These are phyloP conservation scores for Amanita muscaria DNA, from an alignment of 768 basidiomycete genomes.

Conservation along the genomic window DNA sequence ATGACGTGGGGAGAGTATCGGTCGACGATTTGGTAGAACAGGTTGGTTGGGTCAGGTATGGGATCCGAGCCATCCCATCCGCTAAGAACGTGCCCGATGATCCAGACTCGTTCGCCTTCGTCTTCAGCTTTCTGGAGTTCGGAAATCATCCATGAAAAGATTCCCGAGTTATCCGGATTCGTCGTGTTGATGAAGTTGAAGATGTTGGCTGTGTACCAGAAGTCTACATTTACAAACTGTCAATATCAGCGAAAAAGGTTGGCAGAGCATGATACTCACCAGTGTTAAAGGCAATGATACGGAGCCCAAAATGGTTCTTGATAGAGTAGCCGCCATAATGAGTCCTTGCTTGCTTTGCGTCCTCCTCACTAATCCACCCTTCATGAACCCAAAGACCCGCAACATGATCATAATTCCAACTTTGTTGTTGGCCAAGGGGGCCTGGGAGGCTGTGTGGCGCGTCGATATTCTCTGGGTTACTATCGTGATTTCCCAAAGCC, in stretches of 20 bases:
- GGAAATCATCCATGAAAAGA: constrained; percentile 70
- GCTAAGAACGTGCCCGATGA: constrained; percentile 44
- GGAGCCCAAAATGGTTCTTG: constrained; percentile 51
- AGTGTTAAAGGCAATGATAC: constrained; percentile 72
- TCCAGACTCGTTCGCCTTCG: constrained; percentile 57
- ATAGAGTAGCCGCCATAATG: constrained; percentile 75
- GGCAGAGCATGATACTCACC: constrained; percentile 54
- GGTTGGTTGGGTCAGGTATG: constrained; percentile 53
- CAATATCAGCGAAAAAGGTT: neutral
- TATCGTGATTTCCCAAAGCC: constrained; percentile 72
- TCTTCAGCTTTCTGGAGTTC: constrained; percentile 77
- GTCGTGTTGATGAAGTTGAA: constrained; percentile 76
- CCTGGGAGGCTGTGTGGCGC: constrained; percentile 51
- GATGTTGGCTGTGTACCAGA: constrained; percentile 44
- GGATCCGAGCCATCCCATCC: constrained; percentile 55
- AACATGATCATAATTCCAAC: constrained; percentile 74
- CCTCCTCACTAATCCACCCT: constrained; percentile 54
- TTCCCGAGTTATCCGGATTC: constrained; percentile 62
- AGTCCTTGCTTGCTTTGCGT: constrained; percentile 46
- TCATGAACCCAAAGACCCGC: constrained; percentile 64
- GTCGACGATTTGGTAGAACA: constrained; percentile 53
- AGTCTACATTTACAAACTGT: neutral
- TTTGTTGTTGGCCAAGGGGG: constrained; percentile 48
- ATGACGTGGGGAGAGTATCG: constrained; percentile 76
- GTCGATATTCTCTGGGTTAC: constrained; percentile 60